phyloP scores from a whole-genome alignment of 495 filamentous ascomycete species.

The Talaromyces trachyspermus region DNA sequence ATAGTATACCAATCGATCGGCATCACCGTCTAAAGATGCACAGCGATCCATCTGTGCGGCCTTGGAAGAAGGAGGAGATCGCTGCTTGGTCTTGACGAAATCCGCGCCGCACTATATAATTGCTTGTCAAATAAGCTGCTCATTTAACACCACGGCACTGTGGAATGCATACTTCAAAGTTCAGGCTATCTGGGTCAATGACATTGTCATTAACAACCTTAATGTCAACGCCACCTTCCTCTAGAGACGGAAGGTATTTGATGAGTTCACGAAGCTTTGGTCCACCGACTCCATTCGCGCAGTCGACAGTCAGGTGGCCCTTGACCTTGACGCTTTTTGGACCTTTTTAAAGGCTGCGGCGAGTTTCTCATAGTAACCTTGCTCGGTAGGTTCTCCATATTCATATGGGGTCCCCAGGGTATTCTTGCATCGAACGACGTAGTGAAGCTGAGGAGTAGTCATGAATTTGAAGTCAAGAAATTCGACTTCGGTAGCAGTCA shows the following conservation, averaged over 20 bases:
- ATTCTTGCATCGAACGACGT: slow-evolving; percentile 90
- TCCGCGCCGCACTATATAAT: slow-evolving; percentile 77
- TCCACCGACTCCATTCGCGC: slow-evolving; percentile 93
- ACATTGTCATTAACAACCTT: slow-evolving; percentile 89
- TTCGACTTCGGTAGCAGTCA: slow-evolving; percentile 66
- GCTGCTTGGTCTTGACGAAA: slow-evolving; percentile 93
- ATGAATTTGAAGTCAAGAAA: slow-evolving; percentile 76
- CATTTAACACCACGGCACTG: no score
- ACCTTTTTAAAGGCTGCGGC: slow-evolving; percentile 70
- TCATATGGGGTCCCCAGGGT: slow-evolving; percentile 71
- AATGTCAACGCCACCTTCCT: slow-evolving; percentile 63
- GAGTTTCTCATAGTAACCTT: slow-evolving; percentile 92
- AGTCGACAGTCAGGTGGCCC: slow-evolving; percentile 78
- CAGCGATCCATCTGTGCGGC: slow-evolving; percentile 68
- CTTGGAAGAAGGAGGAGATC: slow-evolving; percentile 77
- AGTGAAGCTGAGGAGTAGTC: slow-evolving; percentile 95
- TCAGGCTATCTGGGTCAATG: slow-evolving; percentile 77
- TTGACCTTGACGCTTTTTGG: slow-evolving; percentile 62
- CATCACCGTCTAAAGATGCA: slow-evolving; percentile 90
- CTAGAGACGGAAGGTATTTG: slow-evolving; percentile 63
- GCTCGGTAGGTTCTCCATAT: slow-evolving; percentile 82
- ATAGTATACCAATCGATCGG: slow-evolving; percentile 93
- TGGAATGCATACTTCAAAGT: slow-evolving; percentile 60
- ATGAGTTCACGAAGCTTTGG: slow-evolving; percentile 83
- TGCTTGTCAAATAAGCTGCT: background rate